Evolutionary conservation across 2,329 filamentous ascomycete genomes (phyloP).

Genomic region (Neopestalotiopsis clavispora): DNA sequence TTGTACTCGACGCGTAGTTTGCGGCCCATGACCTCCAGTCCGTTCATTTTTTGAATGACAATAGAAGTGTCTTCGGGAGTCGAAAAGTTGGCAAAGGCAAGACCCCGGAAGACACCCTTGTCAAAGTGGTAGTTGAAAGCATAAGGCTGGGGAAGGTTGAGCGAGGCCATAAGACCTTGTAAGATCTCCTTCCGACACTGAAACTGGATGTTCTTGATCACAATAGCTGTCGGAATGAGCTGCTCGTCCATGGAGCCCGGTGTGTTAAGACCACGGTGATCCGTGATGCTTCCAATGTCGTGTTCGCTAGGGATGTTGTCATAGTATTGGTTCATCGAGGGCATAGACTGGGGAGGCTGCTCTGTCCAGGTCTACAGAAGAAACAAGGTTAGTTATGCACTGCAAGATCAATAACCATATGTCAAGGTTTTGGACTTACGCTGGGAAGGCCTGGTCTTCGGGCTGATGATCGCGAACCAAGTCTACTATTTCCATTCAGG

Average conservation of each 20-base stretch:
- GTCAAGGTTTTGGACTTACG: slow-evolving; percentile 56
- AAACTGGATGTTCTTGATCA: slow-evolving; percentile 99
- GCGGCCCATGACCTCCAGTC: slow-evolving; percentile 91
- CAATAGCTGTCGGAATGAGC: slow-evolving; percentile 95
- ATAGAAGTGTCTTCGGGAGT: slow-evolving; percentile 90
- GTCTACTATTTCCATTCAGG: slow-evolving; percentile 66
- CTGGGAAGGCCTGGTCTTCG: slow-evolving; percentile 70
- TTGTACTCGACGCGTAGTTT: slow-evolving; percentile 98
- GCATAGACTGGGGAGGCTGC: slow-evolving; percentile 48
- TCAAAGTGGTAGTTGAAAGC: slow-evolving; percentile 99
- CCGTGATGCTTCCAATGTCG: slow-evolving; percentile 35
- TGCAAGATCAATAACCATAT: background rate
- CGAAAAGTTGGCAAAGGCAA: slow-evolving; percentile 98
- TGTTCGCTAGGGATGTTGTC: slow-evolving; percentile 44
- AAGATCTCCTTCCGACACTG: slow-evolving; percentile 97
- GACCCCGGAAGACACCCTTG: slow-evolving; percentile 92
- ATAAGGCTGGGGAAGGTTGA: slow-evolving; percentile 92
- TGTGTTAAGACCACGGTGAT: slow-evolving; percentile 42
- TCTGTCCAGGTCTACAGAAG: slow-evolving; percentile 55
- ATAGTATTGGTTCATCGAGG: slow-evolving; percentile 39
- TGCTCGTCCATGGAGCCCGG: slow-evolving; percentile 71
- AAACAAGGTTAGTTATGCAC: slow-evolving; percentile 16
- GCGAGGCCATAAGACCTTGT: slow-evolving; percentile 89
- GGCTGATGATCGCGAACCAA: slow-evolving; percentile 53
- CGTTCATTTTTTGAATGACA: slow-evolving; percentile 94